These are phyloP conservation scores for Pythium brachiatum DNA, from an alignment of 352 stramenopile species.

Conservation along the genomic window DNA sequence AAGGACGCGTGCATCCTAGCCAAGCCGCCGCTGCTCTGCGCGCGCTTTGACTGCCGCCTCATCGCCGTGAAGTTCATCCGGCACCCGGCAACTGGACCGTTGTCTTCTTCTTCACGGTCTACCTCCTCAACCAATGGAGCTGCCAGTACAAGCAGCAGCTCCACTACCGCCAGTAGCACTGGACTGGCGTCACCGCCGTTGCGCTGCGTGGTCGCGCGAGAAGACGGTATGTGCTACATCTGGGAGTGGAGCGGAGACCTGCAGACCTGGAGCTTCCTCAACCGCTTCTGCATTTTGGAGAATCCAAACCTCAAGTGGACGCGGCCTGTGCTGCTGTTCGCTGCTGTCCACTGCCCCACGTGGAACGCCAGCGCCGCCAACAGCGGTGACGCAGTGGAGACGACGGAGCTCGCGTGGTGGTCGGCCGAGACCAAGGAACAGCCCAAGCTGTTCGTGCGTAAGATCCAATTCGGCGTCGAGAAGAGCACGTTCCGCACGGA, in stretches of 20 bases:
- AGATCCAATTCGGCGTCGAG: slow-evolving; percentile 68
- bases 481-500: slow-evolving; percentile 74
- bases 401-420: slow-evolving; percentile 76
- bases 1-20: slow-evolving; percentile 66
- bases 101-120: not conserved
- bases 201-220: slow-evolving; percentile 68
- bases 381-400: slow-evolving; percentile 32
- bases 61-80: slow-evolving; percentile 62
- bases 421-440: slow-evolving; percentile 59
- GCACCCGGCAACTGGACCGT: not conserved
- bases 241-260: slow-evolving; percentile 85
- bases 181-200: slow-evolving; percentile 31
- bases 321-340: slow-evolving; percentile 58
- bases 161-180: slow-evolving; percentile 6
- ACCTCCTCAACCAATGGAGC: slow-evolving; percentile 15
- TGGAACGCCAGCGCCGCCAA: slow-evolving; percentile 15
- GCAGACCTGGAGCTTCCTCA: slow-evolving; percentile 81
- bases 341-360: slow-evolving; percentile 35
- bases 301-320: slow-evolving; percentile 86
- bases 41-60: slow-evolving; percentile 68
- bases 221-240: slow-evolving; percentile 78
- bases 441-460: slow-evolving; percentile 62
- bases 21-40: slow-evolving; percentile 68
- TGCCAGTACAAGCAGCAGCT: slow-evolving; percentile 10
- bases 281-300: slow-evolving; percentile 74